Base-by-base conservation (phyloP, 106 monocot species). In the Chionographis japonica region DNA sequence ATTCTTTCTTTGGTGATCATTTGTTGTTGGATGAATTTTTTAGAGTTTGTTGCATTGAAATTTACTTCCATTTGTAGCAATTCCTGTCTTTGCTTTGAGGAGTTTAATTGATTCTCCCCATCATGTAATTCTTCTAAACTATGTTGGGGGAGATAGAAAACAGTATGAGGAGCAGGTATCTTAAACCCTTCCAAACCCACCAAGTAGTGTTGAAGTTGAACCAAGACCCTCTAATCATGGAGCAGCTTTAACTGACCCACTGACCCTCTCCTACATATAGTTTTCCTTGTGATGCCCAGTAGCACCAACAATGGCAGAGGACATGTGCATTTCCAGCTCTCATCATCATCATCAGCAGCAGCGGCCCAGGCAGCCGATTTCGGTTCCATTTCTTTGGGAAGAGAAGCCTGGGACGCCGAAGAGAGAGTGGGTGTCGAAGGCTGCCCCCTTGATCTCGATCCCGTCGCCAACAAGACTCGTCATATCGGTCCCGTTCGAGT, bases 301-400 rank as follows among this genome's bases (percentile, higher is more conserved):
- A 40, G 12, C 13, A 38, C 37, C 4, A 40, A 72, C 11, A 52
- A 82, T 75, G 80, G 72, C 52, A 36, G 71, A 65, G n/a, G 77
- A 80, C 12, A 68, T 61, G 10, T 62, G 52, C 58, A 40, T n/a
- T 37, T 0, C 40, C 9, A 17, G 15, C 14, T 66, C 70, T 61
- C 51, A 63, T 64, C 51, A 63, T 64, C 66, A 53, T 2, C 43
- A 18, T 41, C 71, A 75, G 20, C 74, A 18, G 51, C 71, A 75
- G 20, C 74, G 72, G 50, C 78, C 36, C 13, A 74, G 68, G 69
- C 90, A 90, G 49, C 61, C 80, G 36, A 83, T 90, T 39, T 83
- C 90, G 37, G 75, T 86, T 10, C 83, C 86, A n/a, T 90, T 77
- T 56, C 70, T 74, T 35, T 90, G 90, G 90, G 90, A 90, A 70